Conservation (phyloP, 345 rosid species). For the Turnera subulata region DNA sequence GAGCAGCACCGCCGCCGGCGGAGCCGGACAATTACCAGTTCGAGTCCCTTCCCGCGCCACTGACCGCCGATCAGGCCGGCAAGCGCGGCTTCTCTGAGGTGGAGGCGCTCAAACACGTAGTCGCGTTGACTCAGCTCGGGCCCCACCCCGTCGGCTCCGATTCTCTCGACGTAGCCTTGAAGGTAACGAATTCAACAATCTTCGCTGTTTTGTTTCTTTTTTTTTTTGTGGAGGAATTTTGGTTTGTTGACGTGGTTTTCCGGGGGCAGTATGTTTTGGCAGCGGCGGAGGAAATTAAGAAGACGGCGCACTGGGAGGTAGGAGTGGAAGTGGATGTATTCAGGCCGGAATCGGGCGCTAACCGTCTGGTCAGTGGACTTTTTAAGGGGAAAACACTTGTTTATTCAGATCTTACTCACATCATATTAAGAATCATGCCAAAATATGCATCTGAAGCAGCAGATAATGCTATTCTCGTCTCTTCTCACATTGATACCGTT, state of each 20-base stretch:
- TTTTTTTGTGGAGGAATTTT: no score
- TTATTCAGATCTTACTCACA: conserved; percentile 77
- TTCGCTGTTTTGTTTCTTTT: no score
- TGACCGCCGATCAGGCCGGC: conserved; percentile 74
- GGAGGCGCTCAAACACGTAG: conserved; percentile 70
- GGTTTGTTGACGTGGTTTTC: conserved; percentile 25
- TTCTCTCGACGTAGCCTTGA: conserved; percentile 63
- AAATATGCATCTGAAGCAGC: conserved; percentile 67
- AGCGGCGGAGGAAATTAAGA: conserved; percentile 50
- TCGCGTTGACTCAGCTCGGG: conserved; percentile 71
- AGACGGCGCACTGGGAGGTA: conserved; percentile 76
- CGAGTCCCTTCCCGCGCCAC: conserved; percentile 60
- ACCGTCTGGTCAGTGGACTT: conserved; percentile 54
- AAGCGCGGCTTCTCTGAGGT: conserved; percentile 90
- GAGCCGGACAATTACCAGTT: conserved; percentile 57
- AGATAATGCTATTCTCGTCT: conserved; percentile 76
- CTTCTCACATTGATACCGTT: conserved; percentile 94
- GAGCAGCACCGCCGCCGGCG: neutral
- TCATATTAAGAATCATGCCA: conserved; percentile 67
- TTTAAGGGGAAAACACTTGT: conserved; percentile 75
- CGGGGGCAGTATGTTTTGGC: conserved; percentile 76
- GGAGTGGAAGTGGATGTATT: conserved; percentile 79
- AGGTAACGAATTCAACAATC: conserved; percentile 44
- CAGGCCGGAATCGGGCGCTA: conserved; percentile 61
- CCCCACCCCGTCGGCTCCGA: conserved; percentile 88